phyloP scores from a whole-genome alignment of 768 basidiomycete genomes.

The Sistotremastrum niveocremeum region DNA sequence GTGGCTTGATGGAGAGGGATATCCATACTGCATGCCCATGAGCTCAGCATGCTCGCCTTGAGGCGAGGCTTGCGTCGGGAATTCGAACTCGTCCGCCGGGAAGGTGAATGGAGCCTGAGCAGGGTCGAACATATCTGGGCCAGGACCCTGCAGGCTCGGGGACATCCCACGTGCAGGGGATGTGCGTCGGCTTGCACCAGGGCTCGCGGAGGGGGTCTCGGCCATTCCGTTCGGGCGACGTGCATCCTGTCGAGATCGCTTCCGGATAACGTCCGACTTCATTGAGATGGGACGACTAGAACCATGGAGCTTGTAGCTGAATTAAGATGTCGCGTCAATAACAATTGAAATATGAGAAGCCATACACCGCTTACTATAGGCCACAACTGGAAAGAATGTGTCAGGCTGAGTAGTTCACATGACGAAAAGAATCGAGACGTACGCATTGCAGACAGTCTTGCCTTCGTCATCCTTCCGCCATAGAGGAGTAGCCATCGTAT shows the following conservation, averaged over 20 bases:
- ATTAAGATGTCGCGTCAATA: neutral
- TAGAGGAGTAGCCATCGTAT: slow-evolving; percentile 77
- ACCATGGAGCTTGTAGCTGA: slow-evolving; percentile 69
- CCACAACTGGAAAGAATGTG: slow-evolving; percentile 43
- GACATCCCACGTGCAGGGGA: slow-evolving; percentile 32
- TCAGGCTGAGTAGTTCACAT: neutral
- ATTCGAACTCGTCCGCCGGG: slow-evolving; percentile 35
- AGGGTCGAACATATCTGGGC: slow-evolving; percentile 44
- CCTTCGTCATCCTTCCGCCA: slow-evolving; percentile 90
- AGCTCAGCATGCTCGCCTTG: slow-evolving; percentile 33
- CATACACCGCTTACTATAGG: slow-evolving; percentile 37
- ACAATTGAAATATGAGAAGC: neutral
- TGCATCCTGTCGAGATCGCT: slow-evolving; percentile 72
- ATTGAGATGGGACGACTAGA: slow-evolving; percentile 79
- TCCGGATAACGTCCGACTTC: slow-evolving; percentile 85
- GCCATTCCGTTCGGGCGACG: slow-evolving; percentile 41
- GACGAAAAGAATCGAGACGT: slow-evolving; percentile 19
- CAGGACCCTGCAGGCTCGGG: slow-evolving; percentile 9
- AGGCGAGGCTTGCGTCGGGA: slow-evolving; percentile 8
- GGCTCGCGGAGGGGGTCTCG: slow-evolving; percentile 65
- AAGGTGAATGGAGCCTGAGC: slow-evolving; percentile 58
- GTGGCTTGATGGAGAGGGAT: slow-evolving; percentile 1
- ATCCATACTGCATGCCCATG: slow-evolving; percentile 29
- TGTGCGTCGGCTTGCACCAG: slow-evolving; percentile 58
- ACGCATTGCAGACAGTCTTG: slow-evolving; percentile 87